phyloP scores from a whole-genome alignment of 208 protist genomes.

The Vickermania spadyakhi region DNA sequence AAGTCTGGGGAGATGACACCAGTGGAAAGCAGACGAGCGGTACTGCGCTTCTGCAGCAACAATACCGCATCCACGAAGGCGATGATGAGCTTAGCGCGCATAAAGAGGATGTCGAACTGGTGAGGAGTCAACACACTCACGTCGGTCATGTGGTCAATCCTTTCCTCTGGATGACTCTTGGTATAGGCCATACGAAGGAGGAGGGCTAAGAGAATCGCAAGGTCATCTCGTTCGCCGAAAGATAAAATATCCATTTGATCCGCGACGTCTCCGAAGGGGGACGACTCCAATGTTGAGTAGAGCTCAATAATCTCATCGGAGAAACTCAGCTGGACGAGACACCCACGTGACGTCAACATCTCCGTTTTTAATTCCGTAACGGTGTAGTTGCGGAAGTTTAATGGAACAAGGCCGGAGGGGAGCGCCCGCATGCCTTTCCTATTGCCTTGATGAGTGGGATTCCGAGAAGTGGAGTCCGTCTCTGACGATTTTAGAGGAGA shows the following conservation, averaged over 20 bases:
- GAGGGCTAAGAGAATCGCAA: slow-evolving; percentile 4
- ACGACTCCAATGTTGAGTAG: not conserved
- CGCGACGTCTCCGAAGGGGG: not conserved
- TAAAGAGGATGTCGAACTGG: not conserved
- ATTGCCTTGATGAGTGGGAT: not conserved
- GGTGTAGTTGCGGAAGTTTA: not conserved
- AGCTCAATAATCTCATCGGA: not conserved
- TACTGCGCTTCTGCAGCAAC: not conserved
- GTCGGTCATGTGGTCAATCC: not conserved
- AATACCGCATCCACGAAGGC: not conserved
- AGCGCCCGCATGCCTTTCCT: not conserved
- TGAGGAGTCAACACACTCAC: not conserved
- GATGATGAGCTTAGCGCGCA: not conserved
- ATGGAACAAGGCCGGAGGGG: not conserved
- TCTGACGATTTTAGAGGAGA: not conserved
- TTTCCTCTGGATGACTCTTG: too few relatives aligned
- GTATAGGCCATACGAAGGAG: not conserved
- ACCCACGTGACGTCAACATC: not conserved
- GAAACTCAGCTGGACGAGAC: not conserved
- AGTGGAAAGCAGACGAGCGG: slow-evolving; percentile 2
- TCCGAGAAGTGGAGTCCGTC: not conserved
- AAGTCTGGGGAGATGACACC: slow-evolving; percentile 4
- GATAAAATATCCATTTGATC: not conserved
- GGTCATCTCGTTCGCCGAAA: slow-evolving; percentile 3
- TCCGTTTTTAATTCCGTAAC: not conserved